Conservation (phyloP, 495 filamentous ascomycete genomes). For the Penicillium verhagenii region DNA sequence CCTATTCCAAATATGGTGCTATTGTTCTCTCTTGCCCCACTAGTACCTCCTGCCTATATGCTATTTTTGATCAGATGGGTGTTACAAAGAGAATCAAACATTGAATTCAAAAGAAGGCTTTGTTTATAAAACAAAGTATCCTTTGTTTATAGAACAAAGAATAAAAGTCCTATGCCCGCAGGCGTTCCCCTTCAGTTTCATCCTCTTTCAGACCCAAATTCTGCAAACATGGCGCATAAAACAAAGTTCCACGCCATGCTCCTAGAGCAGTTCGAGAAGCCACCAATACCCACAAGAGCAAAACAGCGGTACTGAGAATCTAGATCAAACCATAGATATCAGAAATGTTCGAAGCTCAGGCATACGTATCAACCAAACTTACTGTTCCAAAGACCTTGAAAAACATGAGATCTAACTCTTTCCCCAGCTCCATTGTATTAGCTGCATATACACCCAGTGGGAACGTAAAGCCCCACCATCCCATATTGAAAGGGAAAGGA, state of each 20-base stretch:
- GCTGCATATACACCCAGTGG: conserved; percentile 55
- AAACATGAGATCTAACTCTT: conserved; percentile 46
- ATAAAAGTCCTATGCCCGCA: conserved; percentile 17
- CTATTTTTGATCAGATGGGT: too few species aligned
- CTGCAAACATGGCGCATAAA: conserved; percentile 49
- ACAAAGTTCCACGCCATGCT: conserved; percentile 40
- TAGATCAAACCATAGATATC: conserved; percentile 8
- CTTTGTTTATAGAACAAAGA: too few species aligned
- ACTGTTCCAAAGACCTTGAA: conserved; percentile 49
- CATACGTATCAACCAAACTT: too few species aligned
- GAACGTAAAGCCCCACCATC: conserved; percentile 64
- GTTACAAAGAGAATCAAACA: too few species aligned
- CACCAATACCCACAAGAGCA: conserved; percentile 47
- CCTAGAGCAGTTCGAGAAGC: conserved; percentile 35
- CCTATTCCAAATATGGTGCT: too few species aligned
- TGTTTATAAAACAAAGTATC: neutral
- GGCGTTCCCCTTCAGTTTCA: conserved; percentile 5
- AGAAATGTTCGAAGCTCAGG: neutral
- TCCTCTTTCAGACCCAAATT: conserved; percentile 30
- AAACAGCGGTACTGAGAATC: conserved; percentile 39
- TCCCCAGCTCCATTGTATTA: conserved; percentile 44
- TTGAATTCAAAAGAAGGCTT: neutral
- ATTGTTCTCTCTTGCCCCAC: neutral
- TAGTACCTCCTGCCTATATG: too few species aligned
- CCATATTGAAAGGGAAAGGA: conserved; percentile 60